phyloP scores from a whole-genome alignment of 2,329 filamentous ascomycete species.

The Fusarium chaquense region DNA sequence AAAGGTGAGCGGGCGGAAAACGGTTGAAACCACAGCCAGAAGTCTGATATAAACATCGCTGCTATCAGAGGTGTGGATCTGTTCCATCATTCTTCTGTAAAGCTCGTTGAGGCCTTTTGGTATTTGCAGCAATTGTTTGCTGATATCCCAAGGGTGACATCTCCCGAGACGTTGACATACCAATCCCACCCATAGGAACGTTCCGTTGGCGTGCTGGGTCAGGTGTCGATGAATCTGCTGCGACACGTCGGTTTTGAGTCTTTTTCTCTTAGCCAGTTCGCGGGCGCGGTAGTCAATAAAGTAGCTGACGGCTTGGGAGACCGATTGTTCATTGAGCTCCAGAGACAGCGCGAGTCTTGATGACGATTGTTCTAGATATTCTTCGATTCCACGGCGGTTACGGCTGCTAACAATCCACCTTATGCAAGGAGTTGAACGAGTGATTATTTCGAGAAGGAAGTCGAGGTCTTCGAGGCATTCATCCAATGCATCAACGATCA shows the following conservation, averaged over 20 bases:
- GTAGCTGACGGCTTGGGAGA: not conserved
- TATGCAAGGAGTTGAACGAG: not conserved
- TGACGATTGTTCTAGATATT: not conserved
- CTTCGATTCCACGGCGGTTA: not conserved
- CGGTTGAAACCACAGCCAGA: no score
- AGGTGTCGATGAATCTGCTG: not conserved
- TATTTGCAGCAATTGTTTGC: no score
- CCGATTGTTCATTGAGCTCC: not conserved
- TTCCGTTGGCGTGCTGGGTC: not conserved
- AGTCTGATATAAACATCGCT: no score
- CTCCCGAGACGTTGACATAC: not conserved
- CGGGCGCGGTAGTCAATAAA: not conserved
- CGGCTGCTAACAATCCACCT: not conserved
- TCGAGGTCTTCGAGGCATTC: not conserved
- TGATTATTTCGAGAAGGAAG: not conserved
- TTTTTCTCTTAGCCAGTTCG: not conserved
- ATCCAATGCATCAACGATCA: not conserved
- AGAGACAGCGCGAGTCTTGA: not conserved
- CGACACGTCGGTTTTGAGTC: not conserved
- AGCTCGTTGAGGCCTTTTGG: no score
- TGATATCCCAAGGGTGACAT: no score
- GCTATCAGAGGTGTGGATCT: no score
- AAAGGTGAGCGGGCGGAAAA: no score
- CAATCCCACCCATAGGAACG: not conserved
- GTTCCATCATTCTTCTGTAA: no score